Conservation (phyloP, 2,329 filamentous ascomycete species). For the Fusarium lateritium region DNA sequence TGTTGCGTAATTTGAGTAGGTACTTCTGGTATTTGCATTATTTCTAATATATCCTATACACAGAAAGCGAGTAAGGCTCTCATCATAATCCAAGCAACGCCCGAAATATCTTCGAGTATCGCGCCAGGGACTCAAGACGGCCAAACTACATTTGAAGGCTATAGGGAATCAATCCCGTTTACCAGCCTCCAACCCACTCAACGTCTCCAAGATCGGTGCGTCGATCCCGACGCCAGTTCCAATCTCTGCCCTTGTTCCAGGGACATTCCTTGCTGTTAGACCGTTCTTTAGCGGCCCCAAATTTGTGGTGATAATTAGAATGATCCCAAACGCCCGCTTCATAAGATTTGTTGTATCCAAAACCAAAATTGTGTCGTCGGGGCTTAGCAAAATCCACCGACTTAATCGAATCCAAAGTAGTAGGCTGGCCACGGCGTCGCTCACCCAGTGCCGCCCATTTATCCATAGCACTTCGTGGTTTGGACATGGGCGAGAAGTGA, state of each 20-base stretch:
- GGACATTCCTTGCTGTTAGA: slow-evolving; percentile 64
- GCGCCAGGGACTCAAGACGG: slow-evolving; percentile 45
- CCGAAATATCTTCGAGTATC: slow-evolving; percentile 46
- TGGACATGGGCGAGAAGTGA: slow-evolving; percentile 76
- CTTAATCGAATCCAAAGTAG: slow-evolving; percentile 64
- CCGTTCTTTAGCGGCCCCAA: slow-evolving; percentile 59
- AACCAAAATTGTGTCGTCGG: slow-evolving; percentile 63
- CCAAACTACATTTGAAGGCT: slow-evolving; percentile 74
- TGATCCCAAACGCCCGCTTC: slow-evolving; percentile 66
- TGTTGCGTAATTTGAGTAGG: slow-evolving; percentile 64
- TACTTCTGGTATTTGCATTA: slow-evolving; percentile 75
- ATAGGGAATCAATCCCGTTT: slow-evolving; percentile 65
- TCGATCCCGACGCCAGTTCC: slow-evolving; percentile 74
- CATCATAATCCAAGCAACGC: slow-evolving; percentile 50
- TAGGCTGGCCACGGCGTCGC: slow-evolving; percentile 77
- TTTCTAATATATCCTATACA: slow-evolving; percentile 68
- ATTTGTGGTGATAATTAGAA: slow-evolving; percentile 54
- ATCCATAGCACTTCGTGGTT: slow-evolving; percentile 73
- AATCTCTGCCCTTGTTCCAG: slow-evolving; percentile 71
- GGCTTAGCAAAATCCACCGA: slow-evolving; percentile 62
- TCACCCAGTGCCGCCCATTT: slow-evolving; percentile 94
- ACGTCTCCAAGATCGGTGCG: slow-evolving; percentile 80
- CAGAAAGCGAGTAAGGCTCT: slow-evolving; percentile 74
- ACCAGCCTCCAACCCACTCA: slow-evolving; percentile 97
- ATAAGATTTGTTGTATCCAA: slow-evolving; percentile 65